Evolutionary conservation across 306 rosid species (phyloP), one percentile per base, ranked within the genome.

Genomic region (Purshia tridentata): DNA sequence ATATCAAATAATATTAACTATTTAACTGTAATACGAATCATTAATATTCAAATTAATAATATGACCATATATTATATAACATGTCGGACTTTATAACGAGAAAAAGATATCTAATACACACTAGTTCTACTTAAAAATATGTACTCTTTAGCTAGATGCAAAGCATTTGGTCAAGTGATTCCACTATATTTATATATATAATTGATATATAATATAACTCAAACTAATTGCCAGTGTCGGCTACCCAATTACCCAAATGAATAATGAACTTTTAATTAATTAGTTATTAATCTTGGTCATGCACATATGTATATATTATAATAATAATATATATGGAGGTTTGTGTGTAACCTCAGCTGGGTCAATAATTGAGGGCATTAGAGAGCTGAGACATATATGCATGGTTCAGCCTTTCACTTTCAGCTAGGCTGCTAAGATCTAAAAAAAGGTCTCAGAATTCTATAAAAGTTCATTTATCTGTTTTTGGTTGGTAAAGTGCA

Each of bases 141-240:
- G 6, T 58, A n/a, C 16, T 39, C 23, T 9, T 6, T 35, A 37
- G 51, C 22, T 16, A 59, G 15, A 42, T 65, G 46, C 64, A 74
- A 65, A 53, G 78, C n/a, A 74, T 39, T 8, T 42, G 48, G 65
- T 73, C 77, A 16, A 19, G 2, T 44, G 12, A 10, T 72, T 3
- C 10, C 22, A 2, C 11, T 29, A 37, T 16, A n/a, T n/a, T 8
- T 5, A 10, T 61, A 23, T 23, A 23, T 29, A 29, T 29, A 29
- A 29, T 29, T 29, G 35, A 29, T 29, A 29, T 29, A n/a, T n/a
- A 29, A n/a, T n/a, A 29, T 29, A 29, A 29, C 35, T 29, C 35
- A 29, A 29, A 29, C 35, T 29, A 29, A 29, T 29, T 29, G 35
- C 12, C 0, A 6, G 10, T 73, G 70, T 73, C 77, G 70, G 77